These are phyloP conservation scores for Beauveria brongniartii DNA, from an alignment of 2,329 filamentous ascomycete genomes.

Conservation along the genomic window DNA sequence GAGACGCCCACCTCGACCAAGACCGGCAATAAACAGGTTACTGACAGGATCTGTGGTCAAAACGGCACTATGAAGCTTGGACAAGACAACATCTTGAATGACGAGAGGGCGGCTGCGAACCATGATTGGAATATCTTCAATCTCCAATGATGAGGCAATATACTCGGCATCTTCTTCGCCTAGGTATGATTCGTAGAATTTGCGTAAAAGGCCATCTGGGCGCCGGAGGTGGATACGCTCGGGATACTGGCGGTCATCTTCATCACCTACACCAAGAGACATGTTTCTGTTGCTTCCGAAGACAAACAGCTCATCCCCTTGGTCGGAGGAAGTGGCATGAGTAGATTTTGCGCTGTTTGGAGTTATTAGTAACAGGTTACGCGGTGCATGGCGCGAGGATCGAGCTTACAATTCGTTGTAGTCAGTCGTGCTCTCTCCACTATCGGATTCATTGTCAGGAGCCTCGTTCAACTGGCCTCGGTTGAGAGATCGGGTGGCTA, in stretches of 20 bases:
- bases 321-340: slow-evolving; percentile 12
- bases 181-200: slow-evolving; percentile 64
- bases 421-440: slow-evolving; percentile 38
- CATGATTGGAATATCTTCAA: slow-evolving; percentile 59
- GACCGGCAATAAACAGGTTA: slow-evolving; percentile 87
- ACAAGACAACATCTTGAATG: slow-evolving; percentile 76
- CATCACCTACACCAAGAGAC: slow-evolving; percentile 86
- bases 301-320: slow-evolving; percentile 79
- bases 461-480: slow-evolving; percentile 16
- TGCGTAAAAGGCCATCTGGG: slow-evolving; percentile 66
- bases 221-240: slow-evolving; percentile 72
- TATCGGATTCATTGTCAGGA: slow-evolving; percentile 43
- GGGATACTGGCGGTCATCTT: slow-evolving; percentile 88
- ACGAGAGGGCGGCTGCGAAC: slow-evolving; percentile 64
- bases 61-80: slow-evolving; percentile 85
- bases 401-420: slow-evolving; percentile 22
- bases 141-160: slow-evolving; percentile 20
- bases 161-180: slow-evolving; percentile 33
- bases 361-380: background rate
- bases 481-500: slow-evolving; percentile 64
- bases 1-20: slow-evolving; percentile 82
- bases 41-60: slow-evolving; percentile 79
- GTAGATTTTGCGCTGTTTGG: background rate
- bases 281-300: slow-evolving; percentile 97
- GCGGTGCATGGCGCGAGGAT: background rate